phyloP scores from a whole-genome alignment of 495 filamentous ascomycete species.

The Chlorociboria aeruginascens region DNA sequence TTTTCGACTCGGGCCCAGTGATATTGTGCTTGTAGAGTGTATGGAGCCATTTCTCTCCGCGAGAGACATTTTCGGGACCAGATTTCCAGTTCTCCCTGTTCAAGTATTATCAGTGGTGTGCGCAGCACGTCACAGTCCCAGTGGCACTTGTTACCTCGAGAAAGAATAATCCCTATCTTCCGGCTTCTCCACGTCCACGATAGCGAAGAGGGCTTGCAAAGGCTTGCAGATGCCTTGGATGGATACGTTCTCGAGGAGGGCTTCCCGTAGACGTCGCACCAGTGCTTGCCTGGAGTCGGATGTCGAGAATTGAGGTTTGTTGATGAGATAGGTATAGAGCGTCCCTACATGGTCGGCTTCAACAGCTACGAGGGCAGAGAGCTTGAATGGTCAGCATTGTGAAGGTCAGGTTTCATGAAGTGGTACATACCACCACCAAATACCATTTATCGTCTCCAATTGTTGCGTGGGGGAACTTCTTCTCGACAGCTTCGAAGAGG shows the following conservation, averaged over 20 bases:
- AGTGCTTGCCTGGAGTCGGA: conserved; percentile 31
- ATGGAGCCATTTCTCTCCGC: conserved; percentile 35
- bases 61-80: conserved; percentile 33
- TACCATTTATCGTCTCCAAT: conserved; percentile 45
- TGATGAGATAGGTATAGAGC: conserved; percentile 38
- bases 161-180: conserved; percentile 41
- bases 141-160: conserved; percentile 21
- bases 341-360: conserved; percentile 34
- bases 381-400: conserved; percentile 4
- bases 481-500: conserved; percentile 39
- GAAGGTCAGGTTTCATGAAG: not conserved
- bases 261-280: conserved; percentile 38
- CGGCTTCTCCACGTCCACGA: conserved; percentile 32
- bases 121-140: not conserved
- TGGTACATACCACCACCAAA: conserved; percentile 32
- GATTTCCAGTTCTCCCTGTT: conserved; percentile 26
- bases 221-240: conserved; percentile 44
- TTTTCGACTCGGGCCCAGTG: conserved; percentile 26
- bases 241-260: conserved; percentile 36
- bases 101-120: conserved; percentile 2
- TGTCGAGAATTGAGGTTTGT: conserved; percentile 26
- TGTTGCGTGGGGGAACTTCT: conserved; percentile 34
- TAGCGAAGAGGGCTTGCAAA: conserved; percentile 35
- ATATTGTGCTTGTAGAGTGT: conserved; percentile 29
- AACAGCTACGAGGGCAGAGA: conserved; percentile 32